Evolutionary conservation across 352 stramenopile species (phyloP), one percentile per base, ranked within the genome.

Genomic region (Phytophthora citrophthora): DNA sequence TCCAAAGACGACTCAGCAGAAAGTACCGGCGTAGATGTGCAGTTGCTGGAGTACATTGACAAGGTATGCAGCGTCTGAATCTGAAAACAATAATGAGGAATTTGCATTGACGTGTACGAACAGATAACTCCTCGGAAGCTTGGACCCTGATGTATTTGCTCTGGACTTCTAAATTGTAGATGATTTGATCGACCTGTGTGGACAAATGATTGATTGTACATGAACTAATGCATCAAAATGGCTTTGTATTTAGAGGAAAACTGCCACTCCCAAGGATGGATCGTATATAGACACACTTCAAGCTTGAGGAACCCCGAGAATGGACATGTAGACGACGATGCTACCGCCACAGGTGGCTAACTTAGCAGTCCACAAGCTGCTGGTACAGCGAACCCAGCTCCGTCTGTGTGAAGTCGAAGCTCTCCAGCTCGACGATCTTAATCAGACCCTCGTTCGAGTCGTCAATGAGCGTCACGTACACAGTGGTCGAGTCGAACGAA

Each of bases 401-500:
- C n/a, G 47, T 64, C 39, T 64, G 54, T 6, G 54, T 41, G 64
- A 90, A 91, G 62, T 89, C 74, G 46, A 82, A 81, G 53, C 51
- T 67, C 4, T 54, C 63, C 46, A 91, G 46, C 64, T 92, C 72
- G 5, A 91, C 51, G 40, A 93, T 84, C 67, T 88, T 89, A 54
- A 91, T 78, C 7, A 79, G 50, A 8, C 77, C 79, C 3, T 76
- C 44, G 15, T 69, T 72, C 50, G 66, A 70, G 39, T 73, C 76
- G 53, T 93, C 79, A 15, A 93, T 80, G 51, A 91, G 70, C 39
- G 72, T 84, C 7, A 91, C 51, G 69, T 91, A 93, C 4, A 82
- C 71, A 0, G 76, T 86, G 5, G 68, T 60, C 1, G 40, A 20
- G 23, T 74, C 57, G 18, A 59, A 65, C 26, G 67, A 68, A 2